phyloP scores from a whole-genome alignment of 768 basidiomycete genomes.

The Inosperma sp. region DNA sequence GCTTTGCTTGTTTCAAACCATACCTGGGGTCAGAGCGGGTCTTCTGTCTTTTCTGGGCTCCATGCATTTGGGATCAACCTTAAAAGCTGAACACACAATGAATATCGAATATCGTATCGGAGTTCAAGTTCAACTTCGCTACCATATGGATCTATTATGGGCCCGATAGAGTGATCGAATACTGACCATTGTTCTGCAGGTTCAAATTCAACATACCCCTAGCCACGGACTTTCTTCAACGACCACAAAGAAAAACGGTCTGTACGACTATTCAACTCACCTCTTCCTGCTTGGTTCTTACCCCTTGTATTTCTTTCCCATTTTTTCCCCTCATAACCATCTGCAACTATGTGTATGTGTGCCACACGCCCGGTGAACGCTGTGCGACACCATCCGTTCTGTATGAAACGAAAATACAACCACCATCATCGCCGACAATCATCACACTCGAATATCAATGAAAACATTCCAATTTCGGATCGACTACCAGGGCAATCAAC shows the following conservation, averaged over 20 bases:
- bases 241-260: constrained; percentile 1
- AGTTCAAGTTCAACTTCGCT: constrained; percentile 6
- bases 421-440: constrained; percentile 13
- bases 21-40: not conserved
- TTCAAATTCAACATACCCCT: constrained; percentile 7
- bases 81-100: constrained; percentile 7
- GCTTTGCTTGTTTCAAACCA: constrained; percentile 12
- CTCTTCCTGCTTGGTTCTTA: constrained; percentile 28
- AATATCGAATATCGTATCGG: not conserved
- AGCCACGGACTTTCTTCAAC: not conserved
- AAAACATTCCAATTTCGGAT: too few species aligned
- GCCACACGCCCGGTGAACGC: constrained; percentile 11
- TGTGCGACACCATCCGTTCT: constrained; percentile 12
- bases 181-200: constrained; percentile 14
- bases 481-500: not conserved
- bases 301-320: constrained; percentile 21
- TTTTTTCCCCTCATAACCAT: constrained; percentile 5
- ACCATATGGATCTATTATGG: constrained; percentile 11
- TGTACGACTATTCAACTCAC: constrained; percentile 13
- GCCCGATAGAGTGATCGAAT: constrained; percentile 8
- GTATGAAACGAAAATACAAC: constrained; percentile 11
- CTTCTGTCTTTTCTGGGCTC: constrained; percentile 3
- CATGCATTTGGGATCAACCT: too few species aligned
- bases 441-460: constrained; percentile 10
- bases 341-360: constrained; percentile 13